These are phyloP conservation scores for Daucus carota DNA, from an alignment of 129 eudicot genomes.

Conservation along the genomic window DH1_v3.0 NC_030388.2:22733501-22734000, in stretches of 20 bases:
- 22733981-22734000: conserved; percentile 25
- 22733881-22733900: conserved; percentile 66
- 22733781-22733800: conserved; percentile 28
- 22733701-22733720: background rate
- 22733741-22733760: background rate
- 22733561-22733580: too few species aligned
- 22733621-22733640: background rate
- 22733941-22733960: conserved; percentile 34
- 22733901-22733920: conserved; percentile 84
- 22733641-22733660: background rate
- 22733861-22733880: conserved; percentile 40
- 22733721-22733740: too few species aligned
- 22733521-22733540: too few species aligned
- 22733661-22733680: too few species aligned
- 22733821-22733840: conserved; percentile 57
- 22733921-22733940: conserved; percentile 87
- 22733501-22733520: too few species aligned
- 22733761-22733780: background rate
- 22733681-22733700: too few species aligned
- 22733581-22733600: too few species aligned
- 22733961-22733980: conserved; percentile 43
- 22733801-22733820: conserved; percentile 68
- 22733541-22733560: too few species aligned
- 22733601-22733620: too few species aligned
- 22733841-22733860: conserved; percentile 84